These are phyloP conservation scores for Kregervanrija pseudodelftensis DNA, from an alignment of 805 yeast genomes.

Conservation along the genomic window DNA sequence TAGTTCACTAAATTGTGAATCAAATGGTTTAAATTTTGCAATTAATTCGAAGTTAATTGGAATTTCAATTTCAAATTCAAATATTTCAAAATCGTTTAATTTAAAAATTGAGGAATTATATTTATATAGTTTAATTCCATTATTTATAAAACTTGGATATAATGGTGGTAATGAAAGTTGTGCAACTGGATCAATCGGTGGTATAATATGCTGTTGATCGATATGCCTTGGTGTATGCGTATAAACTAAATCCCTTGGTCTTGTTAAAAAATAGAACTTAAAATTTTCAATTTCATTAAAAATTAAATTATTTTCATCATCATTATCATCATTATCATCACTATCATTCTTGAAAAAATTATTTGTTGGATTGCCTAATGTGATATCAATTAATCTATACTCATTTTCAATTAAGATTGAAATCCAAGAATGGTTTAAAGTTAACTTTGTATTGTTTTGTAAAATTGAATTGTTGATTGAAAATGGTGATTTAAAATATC, in stretches of 20 bases:
- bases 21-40: conserved; percentile 42
- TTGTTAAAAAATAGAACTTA: conserved; percentile 63
- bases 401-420: conserved; percentile 68
- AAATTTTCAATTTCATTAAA: conserved; percentile 10
- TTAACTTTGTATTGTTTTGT: conserved; percentile 34
- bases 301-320: conserved; percentile 13
- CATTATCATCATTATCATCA: conserved; percentile 29
- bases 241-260: conserved; percentile 68
- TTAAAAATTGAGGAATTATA: conserved; percentile 74
- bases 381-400: conserved; percentile 74
- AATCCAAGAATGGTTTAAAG: conserved; percentile 85
- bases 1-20: conserved; percentile 30
- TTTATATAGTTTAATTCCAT: conserved; percentile 51
- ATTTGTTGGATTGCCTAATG: conserved; percentile 53
- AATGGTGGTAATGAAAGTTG: conserved; percentile 79
- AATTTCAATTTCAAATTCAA: conserved; percentile 67
- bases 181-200: conserved; percentile 71
- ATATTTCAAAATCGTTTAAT: conserved; percentile 66
- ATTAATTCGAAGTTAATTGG: conserved; percentile 67
- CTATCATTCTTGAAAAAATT: conserved; percentile 38
- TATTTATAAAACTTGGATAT: conserved; percentile 71
- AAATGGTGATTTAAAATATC: conserved; percentile 77
- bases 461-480: conserved; percentile 34
- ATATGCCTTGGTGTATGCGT: conserved; percentile 82
- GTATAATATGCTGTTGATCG: conserved; percentile 78